Percentiles rank a stretch among this genome's conserved stretches.
Conservation (phyloP, 768 basidiomycete genomes). For the Tubosaeta sp. region DNA sequence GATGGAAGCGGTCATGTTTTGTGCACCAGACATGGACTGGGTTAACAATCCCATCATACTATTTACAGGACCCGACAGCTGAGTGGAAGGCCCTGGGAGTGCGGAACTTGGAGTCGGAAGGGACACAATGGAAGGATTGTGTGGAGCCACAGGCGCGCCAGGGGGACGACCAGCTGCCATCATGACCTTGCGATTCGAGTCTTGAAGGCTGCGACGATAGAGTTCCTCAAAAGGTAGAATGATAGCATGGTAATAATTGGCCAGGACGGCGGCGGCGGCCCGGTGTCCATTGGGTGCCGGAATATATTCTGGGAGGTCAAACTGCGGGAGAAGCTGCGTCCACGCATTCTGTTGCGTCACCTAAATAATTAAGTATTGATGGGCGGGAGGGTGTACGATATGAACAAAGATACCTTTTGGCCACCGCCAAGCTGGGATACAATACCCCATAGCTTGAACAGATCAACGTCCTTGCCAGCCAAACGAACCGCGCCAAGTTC, state of each 20-base stretch:
- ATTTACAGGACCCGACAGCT: constrained; percentile 14
- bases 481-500: constrained; percentile 64
- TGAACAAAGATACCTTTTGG: constrained; percentile 45
- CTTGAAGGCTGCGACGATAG: constrained; percentile 58
- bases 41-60: constrained; percentile 25
- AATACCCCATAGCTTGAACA: constrained; percentile 69
- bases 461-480: constrained; percentile 69
- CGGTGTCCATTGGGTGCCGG: constrained; percentile 43
- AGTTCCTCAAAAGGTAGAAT: constrained; percentile 70
- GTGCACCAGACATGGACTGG: constrained; percentile 22
- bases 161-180: constrained; percentile 35
- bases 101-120: constrained; percentile 12
- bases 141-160: constrained; percentile 10
- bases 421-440: constrained; percentile 61
- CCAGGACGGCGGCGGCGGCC: constrained; percentile 48
- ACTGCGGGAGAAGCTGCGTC: constrained; percentile 48
- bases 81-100: constrained; percentile 16
- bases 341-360: constrained; percentile 52
- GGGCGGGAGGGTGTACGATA: constrained; percentile 8
- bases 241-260: constrained; percentile 57
- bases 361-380: constrained; percentile 28
- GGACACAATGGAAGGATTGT: constrained; percentile 17
- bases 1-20: constrained; percentile 16
- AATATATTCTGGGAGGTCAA: constrained; percentile 59
- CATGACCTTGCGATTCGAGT: constrained; percentile 55